Conservation (phyloP, 2,329 filamentous ascomycete genomes). For the Colletotrichum kahawae region DNA sequence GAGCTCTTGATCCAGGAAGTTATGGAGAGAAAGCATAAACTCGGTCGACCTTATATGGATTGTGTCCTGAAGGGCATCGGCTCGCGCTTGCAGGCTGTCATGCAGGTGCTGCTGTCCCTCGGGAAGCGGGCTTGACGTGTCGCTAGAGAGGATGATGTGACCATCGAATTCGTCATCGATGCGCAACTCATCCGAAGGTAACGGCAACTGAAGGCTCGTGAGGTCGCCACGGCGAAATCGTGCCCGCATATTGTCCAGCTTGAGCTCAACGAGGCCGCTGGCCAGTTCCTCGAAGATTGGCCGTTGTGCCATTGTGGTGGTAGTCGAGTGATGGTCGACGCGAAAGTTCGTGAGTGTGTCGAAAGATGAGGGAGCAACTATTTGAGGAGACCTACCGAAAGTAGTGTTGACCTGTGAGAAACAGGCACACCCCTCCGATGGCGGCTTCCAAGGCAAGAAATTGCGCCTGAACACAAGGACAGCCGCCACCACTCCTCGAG, state of each 20-base stretch:
- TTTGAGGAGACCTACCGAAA: neutral
- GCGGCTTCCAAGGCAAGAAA: neutral
- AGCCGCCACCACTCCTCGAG: neutral
- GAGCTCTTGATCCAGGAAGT: neutral
- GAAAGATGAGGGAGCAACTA: neutral
- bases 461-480: neutral
- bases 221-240: neutral
- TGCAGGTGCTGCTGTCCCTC: neutral
- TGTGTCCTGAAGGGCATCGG: neutral
- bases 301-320: neutral
- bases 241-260: slow-evolving; percentile 19
- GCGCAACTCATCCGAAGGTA: neutral
- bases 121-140: neutral
- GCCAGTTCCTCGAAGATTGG: neutral
- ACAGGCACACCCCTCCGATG: neutral
- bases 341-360: neutral
- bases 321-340: neutral
- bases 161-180: neutral
- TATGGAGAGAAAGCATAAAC: neutral
- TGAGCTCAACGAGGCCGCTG: neutral
- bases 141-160: neutral
- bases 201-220: neutral
- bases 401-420: neutral
- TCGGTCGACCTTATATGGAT: neutral
- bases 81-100: neutral